Percentiles rank a stretch among this genome's conserved stretches.
Evolutionary conservation across 495 filamentous ascomycete species (phyloP).

Genomic region (Aspergillus avenaceus): DNA sequence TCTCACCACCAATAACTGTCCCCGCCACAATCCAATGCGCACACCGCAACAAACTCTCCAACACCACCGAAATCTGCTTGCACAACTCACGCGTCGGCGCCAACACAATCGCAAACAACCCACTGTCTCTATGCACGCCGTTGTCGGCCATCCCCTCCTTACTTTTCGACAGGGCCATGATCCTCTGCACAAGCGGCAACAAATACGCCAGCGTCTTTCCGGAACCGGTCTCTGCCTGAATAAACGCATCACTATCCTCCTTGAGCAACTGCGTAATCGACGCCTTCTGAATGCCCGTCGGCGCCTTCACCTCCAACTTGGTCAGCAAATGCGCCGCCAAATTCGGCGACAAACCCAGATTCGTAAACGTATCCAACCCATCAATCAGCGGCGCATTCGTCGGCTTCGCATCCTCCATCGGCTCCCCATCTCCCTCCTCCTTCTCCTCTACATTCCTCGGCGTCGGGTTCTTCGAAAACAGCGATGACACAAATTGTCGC

Average conservation of each 20-base stretch:
- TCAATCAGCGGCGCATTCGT: slow-evolving; percentile 92
- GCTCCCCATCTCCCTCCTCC: slow-evolving; percentile 41
- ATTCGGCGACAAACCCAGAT: slow-evolving; percentile 70
- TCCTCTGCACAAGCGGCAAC: slow-evolving; percentile 82
- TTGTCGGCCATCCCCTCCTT: slow-evolving; percentile 30
- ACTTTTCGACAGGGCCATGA: slow-evolving; percentile 64
- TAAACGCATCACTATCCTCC: slow-evolving; percentile 85
- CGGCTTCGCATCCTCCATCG: slow-evolving; percentile 59
- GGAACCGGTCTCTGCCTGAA: slow-evolving; percentile 95
- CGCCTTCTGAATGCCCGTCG: slow-evolving; percentile 90
- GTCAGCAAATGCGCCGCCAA: slow-evolving; percentile 78
- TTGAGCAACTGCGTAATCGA: slow-evolving; percentile 75
- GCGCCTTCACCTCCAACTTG: slow-evolving; percentile 83
- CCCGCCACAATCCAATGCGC: slow-evolving; percentile 87
- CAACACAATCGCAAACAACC: slow-evolving; percentile 86
- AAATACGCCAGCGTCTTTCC: slow-evolving; percentile 96
- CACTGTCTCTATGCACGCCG: slow-evolving; percentile 77
- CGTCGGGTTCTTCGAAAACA: slow-evolving; percentile 84
- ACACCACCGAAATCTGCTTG: slow-evolving; percentile 83
- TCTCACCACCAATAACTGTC: slow-evolving; percentile 92
- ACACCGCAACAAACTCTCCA: slow-evolving; percentile 77
- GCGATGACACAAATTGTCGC: slow-evolving; percentile 72
- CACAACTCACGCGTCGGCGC: slow-evolving; percentile 90
- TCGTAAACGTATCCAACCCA: slow-evolving; percentile 77
- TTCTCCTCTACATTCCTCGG: slow-evolving; percentile 51